Evolutionary conservation across 202 grass and related monocot species (phyloP), one percentile per base, ranked within the genome.

Genomic region (Schoenoplectus tabernaemontani): DNA sequence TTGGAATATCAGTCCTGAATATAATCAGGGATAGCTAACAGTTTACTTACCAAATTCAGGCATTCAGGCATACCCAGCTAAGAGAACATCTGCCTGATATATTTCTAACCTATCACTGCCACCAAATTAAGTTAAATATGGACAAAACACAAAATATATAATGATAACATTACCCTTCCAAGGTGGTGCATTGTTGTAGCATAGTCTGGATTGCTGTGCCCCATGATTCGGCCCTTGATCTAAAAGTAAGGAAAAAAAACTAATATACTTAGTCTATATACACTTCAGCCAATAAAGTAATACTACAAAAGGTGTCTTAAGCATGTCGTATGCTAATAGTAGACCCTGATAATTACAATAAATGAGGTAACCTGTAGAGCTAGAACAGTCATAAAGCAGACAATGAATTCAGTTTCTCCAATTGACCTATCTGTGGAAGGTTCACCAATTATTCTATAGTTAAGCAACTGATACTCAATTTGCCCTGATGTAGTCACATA

Each of bases 201-300:
- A 90, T 94, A 97, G 9, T 97, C 89, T 81, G 81, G 77, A 64
- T 97, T 81, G 57, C 82, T 87, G 46, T 86, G 7, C 42, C 91
- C 91, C 85, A 97, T 66, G 83, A 90, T 89, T 60, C 86, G 80
- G 51, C 89, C 91, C 81, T 97, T 79, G 76, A 97, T 89, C 94
- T 97, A 82, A 65, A 88, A 34, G 44, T 12, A 61, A 87, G 30
- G 41, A 46, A 43, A 78, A 77, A 77, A 61, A 71, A 46, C 7
- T 39, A 47, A 48, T 16, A 16, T 23, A 36, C 47, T 81, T 48
- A 9, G 19, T 62, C 53, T 20, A 30, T 5, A 57, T 80, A 87
- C 66, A 51, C 19, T 26, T 30, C 3, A 17, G 9, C 1, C 44
- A 46, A 48, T 28, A 48, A 28, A 26, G 10, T 39, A 70, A 8